phyloP scores from a whole-genome alignment of 768 basidiomycete genomes.

The Phylloporus scabripes region DNA sequence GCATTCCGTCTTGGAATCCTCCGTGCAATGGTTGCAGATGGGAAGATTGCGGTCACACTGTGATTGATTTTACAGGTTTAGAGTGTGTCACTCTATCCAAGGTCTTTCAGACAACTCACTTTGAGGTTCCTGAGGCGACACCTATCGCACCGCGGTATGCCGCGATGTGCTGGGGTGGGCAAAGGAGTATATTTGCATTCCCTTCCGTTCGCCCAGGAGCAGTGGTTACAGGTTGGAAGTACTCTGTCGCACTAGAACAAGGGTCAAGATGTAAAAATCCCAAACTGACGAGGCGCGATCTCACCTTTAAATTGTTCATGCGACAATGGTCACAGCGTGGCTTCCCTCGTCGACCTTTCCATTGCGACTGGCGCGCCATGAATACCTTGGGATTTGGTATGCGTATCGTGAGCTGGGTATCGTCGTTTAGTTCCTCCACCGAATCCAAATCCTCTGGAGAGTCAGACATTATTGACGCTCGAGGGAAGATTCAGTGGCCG shows the following conservation, averaged over 20 bases:
- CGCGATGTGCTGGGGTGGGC: conserved; percentile 70
- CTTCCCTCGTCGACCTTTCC: conserved; percentile 71
- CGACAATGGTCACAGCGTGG: conserved; percentile 73
- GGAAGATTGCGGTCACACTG: conserved; percentile 72
- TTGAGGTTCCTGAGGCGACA: conserved; percentile 65
- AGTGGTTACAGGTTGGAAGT: conserved; percentile 66
- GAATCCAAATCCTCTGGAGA: conserved; percentile 36
- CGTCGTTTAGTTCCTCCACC: conserved; percentile 39
- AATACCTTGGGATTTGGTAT: conserved; percentile 65
- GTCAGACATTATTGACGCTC: conserved; percentile 29
- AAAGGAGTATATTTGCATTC: conserved; percentile 71
- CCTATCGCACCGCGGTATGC: conserved; percentile 68
- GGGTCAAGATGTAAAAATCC: conserved; percentile 9
- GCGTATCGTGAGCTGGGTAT: conserved; percentile 54
- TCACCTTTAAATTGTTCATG: conserved; percentile 63
- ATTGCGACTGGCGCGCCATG: conserved; percentile 64
- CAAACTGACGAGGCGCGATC: conserved; percentile 18
- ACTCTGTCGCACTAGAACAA: conserved; percentile 61
- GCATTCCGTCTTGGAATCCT: conserved; percentile 51
- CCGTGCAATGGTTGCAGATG: conserved; percentile 59
- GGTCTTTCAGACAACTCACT: conserved; percentile 33
- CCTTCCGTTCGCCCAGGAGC: conserved; percentile 56
- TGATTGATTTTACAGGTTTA: conserved; percentile 2
- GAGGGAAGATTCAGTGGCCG: conserved; percentile 6
- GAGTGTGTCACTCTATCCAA: neutral